Evolutionary conservation across 2,329 filamentous ascomycete genomes (phyloP).

Genomic region (Sporothrix luriei): DNA sequence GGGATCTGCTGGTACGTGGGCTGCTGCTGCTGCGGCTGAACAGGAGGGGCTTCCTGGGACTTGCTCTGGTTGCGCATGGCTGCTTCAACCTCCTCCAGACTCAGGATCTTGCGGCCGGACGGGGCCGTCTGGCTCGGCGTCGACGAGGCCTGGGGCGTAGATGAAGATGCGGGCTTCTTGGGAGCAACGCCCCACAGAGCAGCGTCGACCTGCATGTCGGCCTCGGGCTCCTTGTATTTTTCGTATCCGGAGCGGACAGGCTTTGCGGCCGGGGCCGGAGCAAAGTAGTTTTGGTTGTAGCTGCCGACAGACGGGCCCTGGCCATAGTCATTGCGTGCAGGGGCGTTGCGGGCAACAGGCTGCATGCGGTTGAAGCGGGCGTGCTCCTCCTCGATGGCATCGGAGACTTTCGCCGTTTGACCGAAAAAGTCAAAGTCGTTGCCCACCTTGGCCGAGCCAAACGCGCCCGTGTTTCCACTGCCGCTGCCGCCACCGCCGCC

Average conservation of each 20-base stretch:
- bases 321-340: slow-evolving; percentile 31
- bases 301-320: slow-evolving; percentile 36
- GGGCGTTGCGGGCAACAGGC: slow-evolving; percentile 55
- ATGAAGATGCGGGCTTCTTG: slow-evolving; percentile 51
- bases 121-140: slow-evolving; percentile 43
- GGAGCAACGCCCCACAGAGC: slow-evolving; percentile 85
- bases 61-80: slow-evolving; percentile 76
- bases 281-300: slow-evolving; percentile 35
- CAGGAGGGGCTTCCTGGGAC: slow-evolving; percentile 38
- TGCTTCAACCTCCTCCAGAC: slow-evolving; percentile 93
- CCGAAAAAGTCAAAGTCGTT: slow-evolving; percentile 98
- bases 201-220: slow-evolving; percentile 88
- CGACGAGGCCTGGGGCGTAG: slow-evolving; percentile 36
- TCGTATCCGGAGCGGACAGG: slow-evolving; percentile 84
- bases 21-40: slow-evolving; percentile 40
- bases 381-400: slow-evolving; percentile 89
- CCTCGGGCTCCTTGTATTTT: slow-evolving; percentile 84
- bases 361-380: slow-evolving; percentile 77
- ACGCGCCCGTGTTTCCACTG: slow-evolving; percentile 41
- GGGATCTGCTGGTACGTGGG: slow-evolving; percentile 38
- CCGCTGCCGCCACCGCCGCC: slow-evolving; percentile 1
- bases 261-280: slow-evolving; percentile 33
- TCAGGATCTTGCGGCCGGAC: slow-evolving; percentile 78
- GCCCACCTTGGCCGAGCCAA: slow-evolving; percentile 61
- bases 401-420: slow-evolving; percentile 81